Base-by-base conservation (phyloP, 2,329 filamentous ascomycete species). In the Xylaria sp. region DNA sequence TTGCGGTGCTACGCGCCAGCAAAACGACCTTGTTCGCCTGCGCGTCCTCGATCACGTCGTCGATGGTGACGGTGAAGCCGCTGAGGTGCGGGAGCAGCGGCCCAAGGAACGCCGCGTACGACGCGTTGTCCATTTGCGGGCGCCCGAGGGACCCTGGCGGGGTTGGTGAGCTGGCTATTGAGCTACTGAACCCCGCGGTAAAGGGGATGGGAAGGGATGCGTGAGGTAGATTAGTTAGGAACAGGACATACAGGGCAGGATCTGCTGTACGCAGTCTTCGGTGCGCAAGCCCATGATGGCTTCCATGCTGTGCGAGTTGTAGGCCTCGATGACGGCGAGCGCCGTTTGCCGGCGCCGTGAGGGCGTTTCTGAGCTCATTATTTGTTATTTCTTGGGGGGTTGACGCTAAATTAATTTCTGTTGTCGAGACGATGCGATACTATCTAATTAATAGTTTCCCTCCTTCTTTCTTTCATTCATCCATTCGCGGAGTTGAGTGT, bases 21-120 rank as follows among this genome's bases (percentile, higher is more conserved):
- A 75, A 14, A 8, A 67, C 67, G 36, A 72, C 69, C 58, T 75
- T 75, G 69, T 75, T 75, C 19, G 45, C 67, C 21, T 9, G 24
- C 14, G 61, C 66, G 58, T 75, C 73, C 51, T 72, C 74, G 32
- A 70, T 21, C 1, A 70, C 2, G 7, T 72, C 70, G 45, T 68
- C 34, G 12, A 69, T 19, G 19, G 30, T 55, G 30, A 70, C 57
- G 14, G 55, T 47, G 47, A 70, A 70, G 60, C 56, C 47, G 5
- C 27, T 14, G 30, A 72, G 62, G 11, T 56, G 21, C 3, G 68
- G 55, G 3, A 72, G 57, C 12, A 64, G 9, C 11, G 39, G 17
- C 11, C 14, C 24, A 21, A 72, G 57, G 42, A 50, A 70, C 5
- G 24, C 34, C 32, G 14, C 21, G 39, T 70, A 72, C 3, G 27